Evolutionary conservation across 768 basidiomycete genomes (phyloP).

Genomic region (Tephrocybe sp.): DNA sequence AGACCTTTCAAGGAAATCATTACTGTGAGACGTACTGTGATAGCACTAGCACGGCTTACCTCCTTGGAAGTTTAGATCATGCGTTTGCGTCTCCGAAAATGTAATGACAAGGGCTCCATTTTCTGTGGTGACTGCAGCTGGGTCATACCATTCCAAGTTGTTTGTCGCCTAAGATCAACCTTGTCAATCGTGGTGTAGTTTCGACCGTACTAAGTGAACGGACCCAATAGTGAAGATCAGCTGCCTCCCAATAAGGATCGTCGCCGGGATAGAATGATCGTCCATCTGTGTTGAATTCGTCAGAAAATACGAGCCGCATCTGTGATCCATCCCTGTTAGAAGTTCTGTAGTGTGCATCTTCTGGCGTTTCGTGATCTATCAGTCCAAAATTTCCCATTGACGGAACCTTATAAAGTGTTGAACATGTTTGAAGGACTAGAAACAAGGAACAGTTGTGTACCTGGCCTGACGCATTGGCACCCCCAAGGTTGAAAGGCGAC

Average conservation of each 20-base stretch:
- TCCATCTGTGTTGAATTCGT: constrained; percentile 79
- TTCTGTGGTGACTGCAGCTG: constrained; percentile 66
- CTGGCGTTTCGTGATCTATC: constrained; percentile 60
- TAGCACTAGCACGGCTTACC: constrained; percentile 38
- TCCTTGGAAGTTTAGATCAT: constrained; percentile 66
- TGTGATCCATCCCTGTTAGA: constrained; percentile 59
- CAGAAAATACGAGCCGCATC: constrained; percentile 69
- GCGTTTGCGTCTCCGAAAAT: constrained; percentile 54
- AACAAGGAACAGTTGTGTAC: constrained; percentile 24
- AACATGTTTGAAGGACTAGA: constrained; percentile 18
- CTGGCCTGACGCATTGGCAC: constrained; percentile 71
- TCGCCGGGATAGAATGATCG: constrained; percentile 81
- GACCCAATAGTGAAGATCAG: constrained; percentile 78
- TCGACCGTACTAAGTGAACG: constrained; percentile 2
- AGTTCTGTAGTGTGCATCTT: constrained; percentile 49
- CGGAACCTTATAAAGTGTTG: constrained; percentile 63
- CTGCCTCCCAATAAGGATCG: constrained; percentile 86
- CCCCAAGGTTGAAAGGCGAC: constrained; percentile 38
- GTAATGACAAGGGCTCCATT: constrained; percentile 75
- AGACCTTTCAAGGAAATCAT: constrained; percentile 35
- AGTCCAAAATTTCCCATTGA: constrained; percentile 57
- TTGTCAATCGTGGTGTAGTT: background rate
- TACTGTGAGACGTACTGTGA: too few relatives aligned
- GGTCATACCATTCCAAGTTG: constrained; percentile 89
- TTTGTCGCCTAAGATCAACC: constrained; percentile 47